Base-by-base conservation (phyloP, 75 land plant species). In the Azolla pinnata region DNA sequence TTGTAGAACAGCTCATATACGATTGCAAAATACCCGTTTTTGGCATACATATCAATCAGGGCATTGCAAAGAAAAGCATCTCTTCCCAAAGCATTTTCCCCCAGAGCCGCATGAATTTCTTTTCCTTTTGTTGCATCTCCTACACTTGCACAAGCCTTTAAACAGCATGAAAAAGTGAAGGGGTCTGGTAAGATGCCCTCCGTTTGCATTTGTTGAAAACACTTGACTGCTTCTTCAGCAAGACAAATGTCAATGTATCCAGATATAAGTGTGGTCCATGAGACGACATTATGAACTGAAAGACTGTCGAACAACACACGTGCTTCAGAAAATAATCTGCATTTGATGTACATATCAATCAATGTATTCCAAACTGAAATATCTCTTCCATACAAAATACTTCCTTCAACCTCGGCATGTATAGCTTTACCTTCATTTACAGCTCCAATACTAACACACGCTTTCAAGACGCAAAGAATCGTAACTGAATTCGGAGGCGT, bases 31-130 rank as follows among this genome's bases (percentile, higher is more conserved):
- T 47, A 12, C 8, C 81, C 81, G 57, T 67, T 74, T 14, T 27
- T 56, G 10, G 55, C 57, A 67, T 84, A 84, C 72, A 84, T 64
- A 31, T 78, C 64, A 63, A 84, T 63, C 52, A 84, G 42, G 30
- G 78, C 61, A 65, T 72, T 81, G 0, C 50, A 27, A 1, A 83
- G 74, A 56, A 61, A 77, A 24, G 68, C 44, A 63, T 77, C 59
- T 14, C 61, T 52, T 0, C n/a, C 32, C 52, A 75, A 63, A 48
- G 75, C 73, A 31, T 52, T 47, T 60, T 75, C 49, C 21, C 49
- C 74, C 2, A 69, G 4, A 21, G 52, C 40, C 40, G 44, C 50
- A 57, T 75, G 81, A 16, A 78, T 19, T 56, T 28, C 51, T 30
- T 29, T 40, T 0, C 83, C 83, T 3, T 47, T 46, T 18, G n/a